Percentiles rank a stretch among this genome's conserved stretches.
Evolutionary conservation across 2,329 filamentous ascomycete genomes (phyloP).

Genomic region (Capronia coronata): DNA sequence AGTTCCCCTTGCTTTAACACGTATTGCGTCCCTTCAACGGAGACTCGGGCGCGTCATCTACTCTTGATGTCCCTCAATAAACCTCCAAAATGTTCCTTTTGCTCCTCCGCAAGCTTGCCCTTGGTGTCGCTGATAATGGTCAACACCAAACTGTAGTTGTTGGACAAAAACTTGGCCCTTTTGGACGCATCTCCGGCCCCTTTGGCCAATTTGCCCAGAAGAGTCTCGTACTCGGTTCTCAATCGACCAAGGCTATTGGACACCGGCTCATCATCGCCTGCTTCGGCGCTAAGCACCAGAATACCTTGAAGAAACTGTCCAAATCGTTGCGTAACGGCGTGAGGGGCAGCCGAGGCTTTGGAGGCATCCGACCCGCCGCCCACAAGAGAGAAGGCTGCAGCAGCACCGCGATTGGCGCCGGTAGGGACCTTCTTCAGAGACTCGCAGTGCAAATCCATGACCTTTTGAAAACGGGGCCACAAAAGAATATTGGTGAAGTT

Average conservation of each 20-base stretch:
- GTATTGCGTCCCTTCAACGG: too few relatives aligned
- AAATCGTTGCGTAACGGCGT: slow-evolving; percentile 90
- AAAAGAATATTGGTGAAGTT: slow-evolving; percentile 94
- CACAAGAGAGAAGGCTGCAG: slow-evolving; percentile 48
- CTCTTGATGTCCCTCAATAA: slow-evolving; percentile 35
- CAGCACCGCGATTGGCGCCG: slow-evolving; percentile 42
- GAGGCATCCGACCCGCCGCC: slow-evolving; percentile 47
- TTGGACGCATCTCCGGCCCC: slow-evolving; percentile 70
- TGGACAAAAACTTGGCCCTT: slow-evolving; percentile 80
- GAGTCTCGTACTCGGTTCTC: slow-evolving; percentile 73
- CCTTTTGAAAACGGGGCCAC: slow-evolving; percentile 89
- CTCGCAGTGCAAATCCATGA: slow-evolving; percentile 90
- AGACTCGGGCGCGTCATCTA: slow-evolving; percentile 1
- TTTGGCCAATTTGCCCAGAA: slow-evolving; percentile 71
- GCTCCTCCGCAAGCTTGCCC: slow-evolving; percentile 55
- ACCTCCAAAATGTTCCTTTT: slow-evolving; percentile 66
- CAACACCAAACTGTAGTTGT: slow-evolving; percentile 90
- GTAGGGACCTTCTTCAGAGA: slow-evolving; percentile 61
- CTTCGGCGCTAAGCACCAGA: slow-evolving; percentile 74
- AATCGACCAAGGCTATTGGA: slow-evolving; percentile 71
- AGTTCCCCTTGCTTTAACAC: too few relatives aligned
- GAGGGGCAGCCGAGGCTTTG: slow-evolving; percentile 71
- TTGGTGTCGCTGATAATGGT: slow-evolving; percentile 70
- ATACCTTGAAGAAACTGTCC: slow-evolving; percentile 86
- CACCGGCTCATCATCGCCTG: slow-evolving; percentile 89